Base-by-base conservation (phyloP, 2,329 filamentous ascomycete species). In the Juglanconis oblonga region DNA sequence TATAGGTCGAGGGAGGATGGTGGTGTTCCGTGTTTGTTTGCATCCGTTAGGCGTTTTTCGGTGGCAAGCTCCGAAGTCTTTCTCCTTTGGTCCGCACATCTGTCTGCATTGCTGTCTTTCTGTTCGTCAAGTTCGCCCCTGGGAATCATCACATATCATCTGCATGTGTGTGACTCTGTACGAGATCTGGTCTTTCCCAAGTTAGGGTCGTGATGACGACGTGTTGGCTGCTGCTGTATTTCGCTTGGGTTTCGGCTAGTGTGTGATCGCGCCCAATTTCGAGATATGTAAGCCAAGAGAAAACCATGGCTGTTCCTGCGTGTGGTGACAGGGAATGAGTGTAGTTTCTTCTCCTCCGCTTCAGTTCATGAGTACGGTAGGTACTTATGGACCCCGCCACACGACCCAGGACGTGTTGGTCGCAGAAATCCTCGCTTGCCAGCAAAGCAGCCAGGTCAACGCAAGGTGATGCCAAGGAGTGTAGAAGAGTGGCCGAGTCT, bases 21-120 rank as follows among this genome's bases (percentile, higher is more conserved):
- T 60, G 57, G 45, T 38, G 35, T 31, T 51, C 36, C 24, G 45
- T 51, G 24, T 32, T 60, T 31, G 54, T 48, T 52, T 50, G 58
- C 58, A 63, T 63, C 13, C 42, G 40, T 31, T 61, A 32, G 58
- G 61, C 58, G 53, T 61, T 61, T 24, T 51, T 52, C 47, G 61
- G 54, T 55, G 14, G 40, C 7, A 52, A 36, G 11, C 52, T 47
- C 57, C 58, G 58, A 56, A 38, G 55, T 48, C 57, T 51, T 56
- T 62, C 55, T 45, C 42, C 52, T 52, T 57, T 44, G 17, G 38
- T 35, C 40, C 31, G 36, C 32, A 40, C n/a, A 48, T 6, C 24
- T 54, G 13, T 24, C 6, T 53, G 49, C 32, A 32, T 33, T 17
- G 6, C 33, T 51, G 38, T 51, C 36, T 42, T 42, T 50, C 52